Conservation (phyloP, 371 early-diverging fungal genomes). For the Mortierella sp. region DNA sequence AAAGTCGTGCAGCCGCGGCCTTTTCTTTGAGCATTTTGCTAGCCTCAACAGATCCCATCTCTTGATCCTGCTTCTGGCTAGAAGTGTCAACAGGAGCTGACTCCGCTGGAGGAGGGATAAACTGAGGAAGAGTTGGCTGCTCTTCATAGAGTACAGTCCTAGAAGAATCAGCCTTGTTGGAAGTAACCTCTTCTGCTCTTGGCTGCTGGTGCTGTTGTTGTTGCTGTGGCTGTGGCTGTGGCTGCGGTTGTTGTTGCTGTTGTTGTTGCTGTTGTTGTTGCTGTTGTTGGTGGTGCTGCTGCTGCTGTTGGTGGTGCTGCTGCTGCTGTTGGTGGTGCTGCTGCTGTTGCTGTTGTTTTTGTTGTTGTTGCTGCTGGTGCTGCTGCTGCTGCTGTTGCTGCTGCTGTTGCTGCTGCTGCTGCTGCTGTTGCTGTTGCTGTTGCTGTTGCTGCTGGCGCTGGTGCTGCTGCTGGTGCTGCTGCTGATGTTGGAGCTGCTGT, state of each 20-base stretch:
- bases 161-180: too few relatives aligned
- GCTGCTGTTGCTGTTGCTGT: neutral
- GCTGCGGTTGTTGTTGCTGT: neutral
- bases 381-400: too few relatives aligned
- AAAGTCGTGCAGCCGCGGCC: neutral
- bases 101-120: too few relatives aligned
- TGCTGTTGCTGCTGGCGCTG: neutral
- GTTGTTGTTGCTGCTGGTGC: neutral
- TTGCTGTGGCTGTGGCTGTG: neutral
- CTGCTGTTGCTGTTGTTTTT: neutral
- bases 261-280: neutral
- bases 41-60: too few relatives aligned
- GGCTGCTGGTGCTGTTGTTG: neutral
- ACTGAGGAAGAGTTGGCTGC: too few relatives aligned
- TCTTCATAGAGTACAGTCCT: too few relatives aligned
- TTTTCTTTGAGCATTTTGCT: constrained; percentile 12
- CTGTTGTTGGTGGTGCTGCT: neutral
- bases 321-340: neutral
- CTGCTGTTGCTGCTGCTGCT: neutral
- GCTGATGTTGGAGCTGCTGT: neutral
- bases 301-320: neutral
- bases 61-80: too few relatives aligned
- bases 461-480: too few relatives aligned
- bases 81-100: too few relatives aligned
- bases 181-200: too few relatives aligned